phyloP scores from a whole-genome alignment of 306 rosid genomes.

The Canavalia gladiata region DNA sequence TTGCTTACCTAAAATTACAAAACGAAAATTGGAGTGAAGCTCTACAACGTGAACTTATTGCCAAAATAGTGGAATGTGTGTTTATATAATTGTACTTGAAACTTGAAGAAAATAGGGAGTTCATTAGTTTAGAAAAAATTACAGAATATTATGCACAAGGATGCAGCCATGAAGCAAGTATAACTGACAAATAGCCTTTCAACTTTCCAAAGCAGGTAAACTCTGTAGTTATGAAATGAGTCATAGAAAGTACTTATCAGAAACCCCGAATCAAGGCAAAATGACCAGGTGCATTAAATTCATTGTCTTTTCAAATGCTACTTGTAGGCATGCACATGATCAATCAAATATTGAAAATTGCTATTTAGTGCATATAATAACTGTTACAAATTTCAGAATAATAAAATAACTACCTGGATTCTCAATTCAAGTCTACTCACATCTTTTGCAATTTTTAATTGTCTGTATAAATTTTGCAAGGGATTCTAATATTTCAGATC shows the following conservation, averaged over 20 bases:
- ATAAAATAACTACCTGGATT: slow-evolving; percentile 7
- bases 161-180: slow-evolving; percentile 13
- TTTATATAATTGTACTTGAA: no score
- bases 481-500: not conserved
- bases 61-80: no score
- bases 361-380: not conserved
- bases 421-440: not conserved
- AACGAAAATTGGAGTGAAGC: no score
- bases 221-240: not conserved
- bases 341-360: not conserved
- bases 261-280: slow-evolving; percentile 24
- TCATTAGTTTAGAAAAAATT: slow-evolving; percentile 28
- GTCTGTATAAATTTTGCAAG: no score
- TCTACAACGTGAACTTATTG: no score
- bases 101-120: not conserved
- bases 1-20: no score
- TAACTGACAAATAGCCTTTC: not conserved
- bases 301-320: slow-evolving; percentile 12
- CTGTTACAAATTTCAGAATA: slow-evolving; percentile 17
- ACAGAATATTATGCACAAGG: not conserved
- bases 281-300: not conserved
- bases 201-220: slow-evolving; percentile 23
- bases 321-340: not conserved
- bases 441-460: not conserved
- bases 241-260: not conserved